Conservation (phyloP, 495 filamentous ascomycete genomes). For the Lindgomyces ingoldianus region DNA sequence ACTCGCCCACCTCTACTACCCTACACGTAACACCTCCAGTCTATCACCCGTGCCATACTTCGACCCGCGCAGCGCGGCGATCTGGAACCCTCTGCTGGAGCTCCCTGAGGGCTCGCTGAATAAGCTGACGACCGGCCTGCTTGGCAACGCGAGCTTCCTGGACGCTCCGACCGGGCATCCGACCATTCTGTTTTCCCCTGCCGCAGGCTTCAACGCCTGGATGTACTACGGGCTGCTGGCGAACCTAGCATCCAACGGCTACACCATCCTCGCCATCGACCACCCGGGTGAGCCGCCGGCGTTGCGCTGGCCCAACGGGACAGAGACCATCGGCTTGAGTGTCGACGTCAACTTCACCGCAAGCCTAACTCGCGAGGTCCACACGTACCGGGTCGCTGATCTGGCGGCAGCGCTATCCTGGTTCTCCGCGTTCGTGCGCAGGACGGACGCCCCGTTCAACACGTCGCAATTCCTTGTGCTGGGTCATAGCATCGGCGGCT, state of each 20-base stretch:
- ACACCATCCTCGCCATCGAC: conserved; percentile 26
- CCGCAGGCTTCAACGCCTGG: conserved; percentile 10
- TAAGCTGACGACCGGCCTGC: no score
- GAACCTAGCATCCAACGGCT: conserved; percentile 29
- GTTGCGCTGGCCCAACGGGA: conserved; percentile 5
- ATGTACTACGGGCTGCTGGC: conserved; percentile 15
- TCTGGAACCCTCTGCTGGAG: no score
- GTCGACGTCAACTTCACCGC: conserved; percentile 10
- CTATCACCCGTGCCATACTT: no score
- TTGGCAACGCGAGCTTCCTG: no score
- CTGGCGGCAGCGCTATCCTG: conserved; percentile 1
- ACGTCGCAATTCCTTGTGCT: conserved; percentile 15
- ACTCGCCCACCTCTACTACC: no score
- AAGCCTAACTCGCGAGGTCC: conserved; percentile 6
- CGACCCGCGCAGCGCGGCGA: no score
- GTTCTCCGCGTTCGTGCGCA: conserved; percentile 11
- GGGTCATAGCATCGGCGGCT: conserved; percentile 18
- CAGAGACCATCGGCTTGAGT: conserved; percentile 1
- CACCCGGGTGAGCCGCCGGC: conserved; percentile 29
- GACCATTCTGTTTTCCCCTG: conserved; percentile 26
- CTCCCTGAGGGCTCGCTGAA: no score
- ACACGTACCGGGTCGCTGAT: conserved; percentile 11
- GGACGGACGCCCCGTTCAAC: conserved; percentile 18
- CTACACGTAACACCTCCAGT: no score
- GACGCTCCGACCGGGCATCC: no score